These are phyloP conservation scores for Sugiyamaella xylanicola DNA, from an alignment of 1,139 yeast genomes.

Conservation along the genomic window DNA sequence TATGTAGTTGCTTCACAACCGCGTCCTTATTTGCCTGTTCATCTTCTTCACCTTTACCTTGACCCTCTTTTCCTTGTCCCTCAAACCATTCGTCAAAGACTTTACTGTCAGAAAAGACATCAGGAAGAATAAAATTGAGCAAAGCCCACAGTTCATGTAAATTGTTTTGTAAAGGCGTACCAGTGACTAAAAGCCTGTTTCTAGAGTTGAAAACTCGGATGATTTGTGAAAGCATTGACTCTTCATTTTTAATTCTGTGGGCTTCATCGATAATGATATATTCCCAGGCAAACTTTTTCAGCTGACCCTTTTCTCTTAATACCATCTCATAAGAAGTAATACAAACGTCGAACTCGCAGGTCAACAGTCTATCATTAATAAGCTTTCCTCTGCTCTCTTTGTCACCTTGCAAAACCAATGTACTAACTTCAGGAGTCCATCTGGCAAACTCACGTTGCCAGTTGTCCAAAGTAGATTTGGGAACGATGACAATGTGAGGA, in stretches of 20 bases:
- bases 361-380: constrained; percentile 59
- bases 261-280: constrained; percentile 95
- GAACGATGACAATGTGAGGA: constrained; percentile 89
- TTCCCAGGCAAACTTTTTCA: constrained; percentile 89
- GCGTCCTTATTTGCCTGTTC: constrained; percentile 58
- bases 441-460: constrained; percentile 92
- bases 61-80: constrained; percentile 36
- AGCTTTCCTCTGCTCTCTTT: constrained; percentile 72
- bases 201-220: constrained; percentile 83
- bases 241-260: constrained; percentile 94
- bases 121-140: constrained; percentile 86
- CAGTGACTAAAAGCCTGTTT: constrained; percentile 84
- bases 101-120: constrained; percentile 88
- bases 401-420: constrained; percentile 81
- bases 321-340: constrained; percentile 94
- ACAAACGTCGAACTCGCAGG: constrained; percentile 83
- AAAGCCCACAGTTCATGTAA: constrained; percentile 96
- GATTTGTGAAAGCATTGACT: constrained; percentile 84
- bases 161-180: constrained; percentile 94
- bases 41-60: constrained; percentile 4
- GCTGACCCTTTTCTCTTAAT: constrained; percentile 76
- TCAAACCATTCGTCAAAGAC: constrained; percentile 91
- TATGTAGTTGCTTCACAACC: constrained; percentile 82
- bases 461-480: constrained; percentile 91
- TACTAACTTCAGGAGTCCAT: constrained; percentile 97